Percentiles rank a stretch among this genome's conserved stretches.
Conservation (phyloP, 164 flowering plant genomes). For the Stephania cephalantha region DNA sequence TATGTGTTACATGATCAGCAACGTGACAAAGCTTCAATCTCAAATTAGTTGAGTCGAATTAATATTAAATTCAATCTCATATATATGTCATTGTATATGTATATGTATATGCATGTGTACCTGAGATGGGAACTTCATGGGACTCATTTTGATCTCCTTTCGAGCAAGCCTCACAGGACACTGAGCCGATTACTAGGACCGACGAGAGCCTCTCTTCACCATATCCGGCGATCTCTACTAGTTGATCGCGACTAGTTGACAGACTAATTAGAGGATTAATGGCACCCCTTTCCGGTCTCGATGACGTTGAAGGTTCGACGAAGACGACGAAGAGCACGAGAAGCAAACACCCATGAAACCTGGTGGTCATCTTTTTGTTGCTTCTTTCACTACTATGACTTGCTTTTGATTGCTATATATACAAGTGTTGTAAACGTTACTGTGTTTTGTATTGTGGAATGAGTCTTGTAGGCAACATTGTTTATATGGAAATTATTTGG, state of each 20-base stretch:
- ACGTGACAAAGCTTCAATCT: too few relatives aligned
- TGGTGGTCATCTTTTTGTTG: conserved; percentile 31
- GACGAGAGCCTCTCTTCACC: conserved; percentile 92
- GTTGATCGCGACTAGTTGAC: conserved; percentile 31
- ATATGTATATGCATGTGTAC: too few relatives aligned
- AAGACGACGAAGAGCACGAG: conserved; percentile 21
- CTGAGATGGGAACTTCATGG: conserved; percentile 46
- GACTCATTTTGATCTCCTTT: conserved; percentile 18
- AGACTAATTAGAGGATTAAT: conserved; percentile 17
- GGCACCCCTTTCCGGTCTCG: conserved; percentile 5
- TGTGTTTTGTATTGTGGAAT: background rate
- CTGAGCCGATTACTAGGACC: conserved; percentile 56
- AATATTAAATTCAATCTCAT: too few relatives aligned
- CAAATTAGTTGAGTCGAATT: too few relatives aligned
- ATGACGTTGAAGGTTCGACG: conserved; percentile 10
- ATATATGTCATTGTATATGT: background rate
- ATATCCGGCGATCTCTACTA: conserved; percentile 64
- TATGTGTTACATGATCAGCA: too few relatives aligned
- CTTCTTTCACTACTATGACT: background rate
- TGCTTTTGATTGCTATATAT: background rate
- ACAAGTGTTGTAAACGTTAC: background rate
- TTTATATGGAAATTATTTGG: conserved; percentile 12
- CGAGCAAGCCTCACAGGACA: conserved; percentile 39
- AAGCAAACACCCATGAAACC: conserved; percentile 19
- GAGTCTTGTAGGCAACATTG: conserved; percentile 3